Conservation (phyloP, 2,329 filamentous ascomycete genomes). For the Epichloe elymi region DNA sequence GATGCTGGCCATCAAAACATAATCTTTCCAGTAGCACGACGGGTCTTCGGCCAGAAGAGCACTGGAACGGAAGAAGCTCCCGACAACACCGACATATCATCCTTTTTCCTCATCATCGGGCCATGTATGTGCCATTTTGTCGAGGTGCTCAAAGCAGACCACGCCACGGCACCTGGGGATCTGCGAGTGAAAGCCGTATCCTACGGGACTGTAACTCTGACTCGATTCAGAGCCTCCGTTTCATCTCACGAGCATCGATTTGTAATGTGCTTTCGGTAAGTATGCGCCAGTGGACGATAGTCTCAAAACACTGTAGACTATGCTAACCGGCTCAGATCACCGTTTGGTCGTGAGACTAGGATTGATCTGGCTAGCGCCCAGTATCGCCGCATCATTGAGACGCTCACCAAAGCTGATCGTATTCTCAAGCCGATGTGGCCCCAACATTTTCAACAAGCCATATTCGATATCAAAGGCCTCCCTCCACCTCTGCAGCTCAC, state of each 20-base stretch:
- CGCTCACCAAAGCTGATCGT: conserved; percentile 39
- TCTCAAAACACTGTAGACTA: not conserved
- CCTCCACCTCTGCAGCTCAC: conserved; percentile 40
- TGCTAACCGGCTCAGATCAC: conserved; percentile 18
- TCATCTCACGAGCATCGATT: conserved; percentile 41
- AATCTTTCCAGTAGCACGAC: conserved; percentile 40
- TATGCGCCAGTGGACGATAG: not conserved
- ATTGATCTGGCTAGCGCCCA: conserved; percentile 41
- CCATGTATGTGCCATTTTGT: conserved; percentile 39
- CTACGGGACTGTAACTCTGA: conserved; percentile 40
- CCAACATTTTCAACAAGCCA: conserved; percentile 37
- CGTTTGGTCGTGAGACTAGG: conserved; percentile 29
- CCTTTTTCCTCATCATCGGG: conserved; percentile 41
- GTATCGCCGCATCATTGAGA: conserved; percentile 40
- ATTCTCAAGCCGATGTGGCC: conserved; percentile 47
- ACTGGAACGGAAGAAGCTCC: conserved; percentile 29
- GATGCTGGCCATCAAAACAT: conserved; percentile 17
- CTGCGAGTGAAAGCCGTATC: conserved; percentile 34
- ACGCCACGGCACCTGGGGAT: conserved; percentile 29
- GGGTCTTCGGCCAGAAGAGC: conserved; percentile 28
- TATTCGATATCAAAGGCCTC: conserved; percentile 40
- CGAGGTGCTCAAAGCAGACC: conserved; percentile 33
- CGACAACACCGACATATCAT: conserved; percentile 34
- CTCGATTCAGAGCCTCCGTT: conserved; percentile 37
- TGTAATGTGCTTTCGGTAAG: conserved; percentile 40